Evolutionary conservation across 2,329 filamentous ascomycete genomes (phyloP), one percentile per base, ranked within the genome.

Genomic region (Aspergillus sp.): DNA sequence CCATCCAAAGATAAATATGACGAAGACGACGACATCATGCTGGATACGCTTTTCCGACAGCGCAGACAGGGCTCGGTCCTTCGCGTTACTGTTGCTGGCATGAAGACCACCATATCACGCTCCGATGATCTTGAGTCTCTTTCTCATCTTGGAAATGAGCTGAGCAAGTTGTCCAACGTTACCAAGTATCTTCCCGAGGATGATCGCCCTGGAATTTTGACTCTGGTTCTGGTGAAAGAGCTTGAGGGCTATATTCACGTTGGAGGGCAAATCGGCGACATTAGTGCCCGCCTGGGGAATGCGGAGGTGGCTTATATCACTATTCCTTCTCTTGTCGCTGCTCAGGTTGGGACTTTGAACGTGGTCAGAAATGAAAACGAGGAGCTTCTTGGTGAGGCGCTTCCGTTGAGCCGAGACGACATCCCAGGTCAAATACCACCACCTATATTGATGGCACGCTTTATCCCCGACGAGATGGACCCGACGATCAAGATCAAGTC

Each of bases 141-240:
- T 10, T 74, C 80, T 5, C 71, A 72, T 8, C 70, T 98, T 6
- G 80, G 74, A 1, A 79, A 83, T 42, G 91, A 98, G 49, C 57
- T 96, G 30, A 72, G 80, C 4, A 85, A 82, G 44, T 67, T 98
- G 4, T 84, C 86, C 1, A 88, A 79, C 1, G 86, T 98, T 15
- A 75, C 89, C 5, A 96, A 95, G 53, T 96, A 96, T 54, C 69
- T 98, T 2, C 89, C 91, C 0, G 89, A 98, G 47, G 91, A 98
- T 57, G 89, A 98, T 48, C 75, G 88, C 2, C 91, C 91, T 2
- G 91, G 91, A 0, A 67, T 96, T 13, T 67, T 98, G 24, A 86
- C 80, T 0, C 66, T 98, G 24, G 68, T 72, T 1, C 67, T 76
- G 17, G 57, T 95, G 33, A 74, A 77, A 32, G 74, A 77, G 12